Evolutionary conservation across 2,329 filamentous ascomycete genomes (phyloP).

Genomic region (Ophiostoma himal-ulmi): DNA sequence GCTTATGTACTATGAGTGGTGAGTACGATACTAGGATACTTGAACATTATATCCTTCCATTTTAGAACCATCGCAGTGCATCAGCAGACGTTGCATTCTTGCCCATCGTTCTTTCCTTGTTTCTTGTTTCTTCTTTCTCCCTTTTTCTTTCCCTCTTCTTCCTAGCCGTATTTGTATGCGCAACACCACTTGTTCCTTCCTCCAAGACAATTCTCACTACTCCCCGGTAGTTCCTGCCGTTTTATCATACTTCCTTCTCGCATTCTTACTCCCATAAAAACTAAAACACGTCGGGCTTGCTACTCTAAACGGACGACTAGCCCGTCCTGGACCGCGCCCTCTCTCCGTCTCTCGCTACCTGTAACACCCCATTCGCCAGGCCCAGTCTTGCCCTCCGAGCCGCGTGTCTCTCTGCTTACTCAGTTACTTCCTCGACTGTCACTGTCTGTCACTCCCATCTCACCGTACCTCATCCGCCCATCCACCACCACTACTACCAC

Average conservation of each 20-base stretch:
- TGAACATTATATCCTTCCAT: background rate
- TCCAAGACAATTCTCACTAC: background rate
- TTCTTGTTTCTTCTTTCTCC: background rate
- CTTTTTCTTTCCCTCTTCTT: background rate
- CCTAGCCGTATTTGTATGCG: background rate
- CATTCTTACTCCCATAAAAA: background rate
- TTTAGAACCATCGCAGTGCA: background rate
- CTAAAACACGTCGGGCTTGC: constrained; percentile 14
- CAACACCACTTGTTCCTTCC: background rate
- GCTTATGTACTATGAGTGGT: background rate
- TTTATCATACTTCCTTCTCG: background rate
- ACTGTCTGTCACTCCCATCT: background rate
- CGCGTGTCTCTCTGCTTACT: constrained; percentile 11
- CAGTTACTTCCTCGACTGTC: background rate
- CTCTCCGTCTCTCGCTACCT: constrained; percentile 25
- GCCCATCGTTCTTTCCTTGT: background rate
- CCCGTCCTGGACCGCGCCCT: constrained; percentile 14
- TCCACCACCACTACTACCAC: background rate
- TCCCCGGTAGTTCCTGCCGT: background rate
- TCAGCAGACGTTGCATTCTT: background rate
- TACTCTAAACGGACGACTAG: constrained; percentile 19
- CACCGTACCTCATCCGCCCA: background rate
- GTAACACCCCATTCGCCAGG: constrained; percentile 28
- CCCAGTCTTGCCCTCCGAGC: constrained; percentile 6
- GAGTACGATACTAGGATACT: background rate